Evolutionary conservation across 2,329 filamentous ascomycete species (phyloP).

Genomic region (Botryotinia convoluta): DNA sequence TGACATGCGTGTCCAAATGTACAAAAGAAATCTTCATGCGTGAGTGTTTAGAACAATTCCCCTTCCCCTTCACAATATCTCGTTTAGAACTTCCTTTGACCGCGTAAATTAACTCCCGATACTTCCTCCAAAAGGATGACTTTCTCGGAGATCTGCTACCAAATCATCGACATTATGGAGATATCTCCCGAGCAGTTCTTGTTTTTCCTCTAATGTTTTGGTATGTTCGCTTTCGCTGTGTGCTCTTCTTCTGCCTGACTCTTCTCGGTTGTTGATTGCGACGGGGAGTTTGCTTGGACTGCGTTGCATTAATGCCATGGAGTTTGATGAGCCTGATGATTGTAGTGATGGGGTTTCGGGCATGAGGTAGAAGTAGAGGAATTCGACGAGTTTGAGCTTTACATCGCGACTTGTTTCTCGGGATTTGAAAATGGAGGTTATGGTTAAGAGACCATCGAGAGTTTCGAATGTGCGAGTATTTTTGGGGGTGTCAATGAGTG

Average conservation of each 20-base stretch:
- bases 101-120: slow-evolving; percentile 42
- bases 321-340: slow-evolving; percentile 46
- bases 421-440: slow-evolving; percentile 91
- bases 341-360: slow-evolving; percentile 70
- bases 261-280: slow-evolving; percentile 48
- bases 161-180: slow-evolving; percentile 62
- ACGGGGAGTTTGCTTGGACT: slow-evolving; percentile 67
- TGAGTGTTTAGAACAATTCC: not conserved
- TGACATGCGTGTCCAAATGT: slow-evolving; percentile 5
- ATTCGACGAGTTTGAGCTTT: slow-evolving; percentile 94
- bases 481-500: slow-evolving; percentile 77
- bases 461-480: slow-evolving; percentile 92
- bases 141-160: slow-evolving; percentile 71
- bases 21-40: not conserved
- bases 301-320: slow-evolving; percentile 56
- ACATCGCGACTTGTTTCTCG: slow-evolving; percentile 82
- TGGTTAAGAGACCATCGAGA: slow-evolving; percentile 85
- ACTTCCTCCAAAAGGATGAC: slow-evolving; percentile 67
- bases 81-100: not conserved
- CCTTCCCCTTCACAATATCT: not conserved
- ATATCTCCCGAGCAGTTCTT: slow-evolving; percentile 60
- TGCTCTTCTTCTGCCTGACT: slow-evolving; percentile 37
- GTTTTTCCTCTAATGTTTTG: slow-evolving; percentile 64
- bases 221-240: slow-evolving; percentile 43
- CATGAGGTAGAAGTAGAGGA: slow-evolving; percentile 98